A percentile compares a stretch with the other conserved stretches of the same genome.
phyloP scores from a whole-genome alignment of 345 rosid genomes.

The Streptanthus diversifolius region DNA sequence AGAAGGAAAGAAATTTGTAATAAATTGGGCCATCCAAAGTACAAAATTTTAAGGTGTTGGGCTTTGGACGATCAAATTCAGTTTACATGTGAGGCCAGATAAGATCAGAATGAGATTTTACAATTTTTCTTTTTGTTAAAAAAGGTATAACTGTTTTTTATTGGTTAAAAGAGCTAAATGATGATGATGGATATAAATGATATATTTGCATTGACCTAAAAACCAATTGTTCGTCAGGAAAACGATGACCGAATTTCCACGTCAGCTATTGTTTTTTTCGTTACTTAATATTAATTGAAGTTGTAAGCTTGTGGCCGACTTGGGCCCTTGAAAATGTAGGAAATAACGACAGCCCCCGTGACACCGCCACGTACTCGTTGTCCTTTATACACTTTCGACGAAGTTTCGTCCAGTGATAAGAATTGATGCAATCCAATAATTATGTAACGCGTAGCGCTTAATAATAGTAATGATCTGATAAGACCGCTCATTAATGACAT shows the following conservation, averaged over 20 bases:
- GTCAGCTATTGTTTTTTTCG: neutral
- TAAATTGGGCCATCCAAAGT: neutral
- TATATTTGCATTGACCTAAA: neutral
- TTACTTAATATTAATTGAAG: neutral
- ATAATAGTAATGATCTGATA: constrained; percentile 14
- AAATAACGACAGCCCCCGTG: constrained; percentile 21
- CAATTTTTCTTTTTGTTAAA: no score
- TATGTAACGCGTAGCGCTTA: constrained; percentile 13
- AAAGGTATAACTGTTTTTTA: no score
- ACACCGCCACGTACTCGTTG: constrained; percentile 28
- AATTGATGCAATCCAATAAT: constrained; percentile 7
- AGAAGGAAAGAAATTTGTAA: neutral
- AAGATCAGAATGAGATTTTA: neutral
- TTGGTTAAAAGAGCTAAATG: neutral
- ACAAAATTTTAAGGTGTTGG: neutral
- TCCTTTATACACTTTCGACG: constrained; percentile 21
- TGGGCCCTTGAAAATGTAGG: constrained; percentile 4
- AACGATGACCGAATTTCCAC: neutral
- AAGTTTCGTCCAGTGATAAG: constrained; percentile 13
- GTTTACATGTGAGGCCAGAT: neutral
- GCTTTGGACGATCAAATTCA: neutral
- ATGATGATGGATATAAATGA: neutral
- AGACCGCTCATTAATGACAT: constrained; percentile 11
- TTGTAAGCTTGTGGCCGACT: constrained; percentile 7
- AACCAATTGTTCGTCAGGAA: neutral